Evolutionary conservation across 352 stramenopile species (phyloP), one percentile per base, ranked within the genome.

Genomic region (Pythium vanterpoolii): DNA sequence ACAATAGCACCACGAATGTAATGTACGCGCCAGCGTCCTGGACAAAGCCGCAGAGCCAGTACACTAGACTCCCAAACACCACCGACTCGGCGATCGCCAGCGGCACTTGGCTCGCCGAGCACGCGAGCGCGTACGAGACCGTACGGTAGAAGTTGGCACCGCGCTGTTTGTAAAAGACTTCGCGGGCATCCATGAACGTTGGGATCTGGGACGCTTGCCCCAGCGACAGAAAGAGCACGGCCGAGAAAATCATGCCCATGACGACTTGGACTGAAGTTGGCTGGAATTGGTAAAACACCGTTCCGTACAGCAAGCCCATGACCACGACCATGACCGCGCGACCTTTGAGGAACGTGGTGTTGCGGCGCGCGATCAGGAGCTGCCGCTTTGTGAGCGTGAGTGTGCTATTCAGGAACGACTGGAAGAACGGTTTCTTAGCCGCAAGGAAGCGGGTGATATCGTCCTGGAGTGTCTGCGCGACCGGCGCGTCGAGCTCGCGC

Each of bases 11-110:
- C 13, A 72, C 10, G 61, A 81, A 90, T n/a, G 73, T 34, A 21
- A 80, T 21, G 43, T 72, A 90, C 4, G 50, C 53, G 9, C 26
- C 54, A 1, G 64, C 71, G 27, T 69, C 53, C 8, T 52, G 27
- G 13, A 77, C 76, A 45, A 97, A 81, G n/a, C 87, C 86, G 38
- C 88, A 70, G 64, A 95, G 79, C 73, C 82, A 96, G 62, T 97
- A 97, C 11, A 96, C 69, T 31, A 95, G 66, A 10, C 77, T 90
- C 8, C 86, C 89, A 72, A 97, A 97, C 16, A 93, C 60, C n/a
- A 95, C 56, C 28, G 74, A 77, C 66, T 96, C 89, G 36, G 84
- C 60, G 18, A 87, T 28, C 66, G 69, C 62, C 51, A 90, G 70
- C 63, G 82, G 72, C 34, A 87, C 68, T 42, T 82, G 66, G 33